Evolutionary conservation across 2,329 filamentous ascomycete species (phyloP), one percentile per base, ranked within the genome.

Genomic region (Scedosporium aurantiacum): DNA sequence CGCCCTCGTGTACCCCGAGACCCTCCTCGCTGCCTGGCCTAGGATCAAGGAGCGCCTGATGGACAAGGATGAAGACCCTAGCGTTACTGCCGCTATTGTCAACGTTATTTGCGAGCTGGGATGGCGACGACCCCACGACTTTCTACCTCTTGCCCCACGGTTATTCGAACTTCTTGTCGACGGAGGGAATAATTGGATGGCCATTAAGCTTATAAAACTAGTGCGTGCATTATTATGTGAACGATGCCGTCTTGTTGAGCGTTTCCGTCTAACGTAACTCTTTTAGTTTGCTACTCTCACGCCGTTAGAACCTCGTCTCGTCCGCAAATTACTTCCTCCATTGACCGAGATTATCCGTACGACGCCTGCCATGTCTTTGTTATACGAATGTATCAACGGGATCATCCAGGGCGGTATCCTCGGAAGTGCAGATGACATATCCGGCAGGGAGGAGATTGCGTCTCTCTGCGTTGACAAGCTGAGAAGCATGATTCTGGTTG

Each of bases 131-230:
- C 94, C 94, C 3, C 88, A 93, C 66, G 94, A 99, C 73, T 97
- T 97, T 68, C 78, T 99, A 32, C 90, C 94, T 14, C 79, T 99
- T 32, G 94, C 94, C 0, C 94, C 94, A 7, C 82, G 94, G 63
- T 75, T 99, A 27, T 99, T 97, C 68, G 92, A 97, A 70, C 80
- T 99, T 18, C 78, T 99, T 27, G 92, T 97, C 12, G 89, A 95
- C 63, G 88, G 91, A 61, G 89, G 89, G 43, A 97, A 99, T 74
- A 99, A 99, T 74, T 99, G 94, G 94, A 97, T 99, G 93, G 92
- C 92, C 63, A 99, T 99, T 71, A 99, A 99, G 73, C 84, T 99
- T 64, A 97, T 99, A 72, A 99, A 99, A 75, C 82, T 99, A 65
- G 90, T 93, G 73, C 66, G 83, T 76, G 50, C 43, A n/a, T 18